These are phyloP conservation scores for Papiliotrema terrestris DNA, from an alignment of 1,284 basidiomycete species.

Conservation along the genomic window DNA sequence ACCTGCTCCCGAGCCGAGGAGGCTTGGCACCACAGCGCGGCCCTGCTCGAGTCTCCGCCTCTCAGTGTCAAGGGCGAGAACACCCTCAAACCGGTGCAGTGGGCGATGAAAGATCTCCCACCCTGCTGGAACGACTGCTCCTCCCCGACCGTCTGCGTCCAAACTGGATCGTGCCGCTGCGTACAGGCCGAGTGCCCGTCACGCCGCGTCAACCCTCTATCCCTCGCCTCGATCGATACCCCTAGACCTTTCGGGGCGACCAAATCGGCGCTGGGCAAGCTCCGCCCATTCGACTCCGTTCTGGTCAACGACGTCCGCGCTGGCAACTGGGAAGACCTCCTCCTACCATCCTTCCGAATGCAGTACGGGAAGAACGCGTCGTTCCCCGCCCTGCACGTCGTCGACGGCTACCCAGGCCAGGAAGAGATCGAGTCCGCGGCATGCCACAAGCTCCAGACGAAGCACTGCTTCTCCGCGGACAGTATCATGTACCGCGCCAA, in stretches of 20 bases:
- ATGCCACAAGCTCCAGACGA: conserved; percentile 39
- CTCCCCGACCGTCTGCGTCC: conserved; percentile 46
- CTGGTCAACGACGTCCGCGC: conserved; percentile 26
- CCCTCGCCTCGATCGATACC: conserved; percentile 14
- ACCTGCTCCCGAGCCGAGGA: conserved; percentile 37
- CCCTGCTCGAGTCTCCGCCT: conserved; percentile 3
- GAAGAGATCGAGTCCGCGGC: conserved; percentile 33
- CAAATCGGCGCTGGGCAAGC: conserved; percentile 22
- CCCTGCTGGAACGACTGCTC: conserved; percentile 49
- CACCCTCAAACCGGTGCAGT: conserved; percentile 26
- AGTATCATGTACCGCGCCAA: conserved; percentile 45
- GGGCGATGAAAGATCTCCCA: conserved; percentile 40
- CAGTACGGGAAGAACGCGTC: conserved; percentile 33
- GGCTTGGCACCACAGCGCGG: conserved; percentile 6
- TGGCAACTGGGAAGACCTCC: conserved; percentile 40
- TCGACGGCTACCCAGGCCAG: conserved; percentile 34
- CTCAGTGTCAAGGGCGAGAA: neutral
- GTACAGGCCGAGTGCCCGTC: conserved; percentile 44
- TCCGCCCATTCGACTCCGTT: conserved; percentile 21
- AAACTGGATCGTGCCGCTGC: conserved; percentile 47
- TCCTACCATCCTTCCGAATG: conserved; percentile 41
- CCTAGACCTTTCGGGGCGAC: neutral
- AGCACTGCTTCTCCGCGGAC: conserved; percentile 49
- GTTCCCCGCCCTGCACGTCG: conserved; percentile 46
- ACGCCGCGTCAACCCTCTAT: conserved; percentile 33